Conservation (phyloP, 73 alveolate species). For the Tetrahymena borealis region DNA sequence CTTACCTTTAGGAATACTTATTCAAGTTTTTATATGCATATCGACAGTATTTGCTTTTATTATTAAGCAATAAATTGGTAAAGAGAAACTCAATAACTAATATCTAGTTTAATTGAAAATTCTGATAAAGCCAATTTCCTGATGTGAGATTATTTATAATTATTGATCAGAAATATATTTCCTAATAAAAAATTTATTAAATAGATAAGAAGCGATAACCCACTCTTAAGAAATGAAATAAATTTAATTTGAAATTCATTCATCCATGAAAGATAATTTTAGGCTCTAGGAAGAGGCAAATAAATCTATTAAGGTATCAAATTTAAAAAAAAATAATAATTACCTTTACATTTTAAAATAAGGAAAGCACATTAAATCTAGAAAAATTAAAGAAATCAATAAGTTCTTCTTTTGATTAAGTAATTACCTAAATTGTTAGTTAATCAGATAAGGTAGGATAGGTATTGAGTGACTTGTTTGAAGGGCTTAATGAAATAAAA, state of each 20-base stretch:
- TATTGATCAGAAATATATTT: neutral
- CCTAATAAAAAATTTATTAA: neutral
- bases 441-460: neutral
- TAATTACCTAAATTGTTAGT: neutral
- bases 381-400: neutral
- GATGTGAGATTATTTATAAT: neutral
- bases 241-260: neutral
- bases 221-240: neutral
- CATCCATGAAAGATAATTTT: neutral
- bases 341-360: neutral
- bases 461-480: neutral
- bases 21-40: neutral
- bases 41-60: neutral
- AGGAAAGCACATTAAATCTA: neutral
- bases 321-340: neutral
- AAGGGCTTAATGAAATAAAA: neutral
- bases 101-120: neutral
- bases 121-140: neutral
- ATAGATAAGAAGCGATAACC: neutral
- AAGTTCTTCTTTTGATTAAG: neutral
- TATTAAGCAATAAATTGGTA: neutral
- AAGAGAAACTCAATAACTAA: neutral
- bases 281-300: neutral
- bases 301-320: neutral
- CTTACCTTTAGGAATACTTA: neutral